Base-by-base conservation (phyloP, 352 stramenopile genomes). In the Globisporangium echinulatum region DNA sequence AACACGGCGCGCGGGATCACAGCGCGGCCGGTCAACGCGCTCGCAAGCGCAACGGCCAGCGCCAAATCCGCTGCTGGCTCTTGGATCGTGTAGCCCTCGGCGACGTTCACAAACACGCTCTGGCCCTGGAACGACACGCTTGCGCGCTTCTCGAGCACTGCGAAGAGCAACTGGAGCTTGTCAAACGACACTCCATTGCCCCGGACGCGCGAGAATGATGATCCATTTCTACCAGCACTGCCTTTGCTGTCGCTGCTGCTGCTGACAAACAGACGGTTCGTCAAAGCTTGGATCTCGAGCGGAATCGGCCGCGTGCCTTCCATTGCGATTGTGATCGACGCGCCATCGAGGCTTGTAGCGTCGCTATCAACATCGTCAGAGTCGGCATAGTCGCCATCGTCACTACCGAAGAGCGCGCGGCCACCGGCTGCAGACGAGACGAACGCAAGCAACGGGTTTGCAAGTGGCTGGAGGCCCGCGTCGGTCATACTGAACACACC, bases 401-500 rank as follows among this genome's bases (percentile, higher is more conserved):
- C 65, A 5, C 74, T 42, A 74, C 11, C 49, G 5, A 44, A 1
- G 40, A 44, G 40, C 40, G 40, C 11, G 7, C 11, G 7, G 40
- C 67, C 54, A 44, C 54, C 56, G 11, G 49, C 38, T 7, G 44
- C 49, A 7, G 74, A 66, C 10, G 79, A 84, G 7, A 98, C 73
- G 56, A 95, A 96, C 14, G 86, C 82, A 49, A 88, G 58, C 11
- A 92, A 71, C 11, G 85, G 87, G 52, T 95, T 94, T 17, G 69
- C 62, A 37, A 97, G 68, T 55, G 90, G 82, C 43, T 80, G 69
- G 3, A 97, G 66, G 8, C 89, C 90, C 43, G 72, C 70, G 56
- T 94, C 84, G 11, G 75, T 93, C 92, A 99, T 98, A 63, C 90
- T 85, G 64, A 98, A 98, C 33, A 99, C 89, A 10, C 94, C 96